These are phyloP conservation scores for Vanilla planifolia DNA, from an alignment of 106 monocot genomes.

Conservation along the genomic window DNA sequence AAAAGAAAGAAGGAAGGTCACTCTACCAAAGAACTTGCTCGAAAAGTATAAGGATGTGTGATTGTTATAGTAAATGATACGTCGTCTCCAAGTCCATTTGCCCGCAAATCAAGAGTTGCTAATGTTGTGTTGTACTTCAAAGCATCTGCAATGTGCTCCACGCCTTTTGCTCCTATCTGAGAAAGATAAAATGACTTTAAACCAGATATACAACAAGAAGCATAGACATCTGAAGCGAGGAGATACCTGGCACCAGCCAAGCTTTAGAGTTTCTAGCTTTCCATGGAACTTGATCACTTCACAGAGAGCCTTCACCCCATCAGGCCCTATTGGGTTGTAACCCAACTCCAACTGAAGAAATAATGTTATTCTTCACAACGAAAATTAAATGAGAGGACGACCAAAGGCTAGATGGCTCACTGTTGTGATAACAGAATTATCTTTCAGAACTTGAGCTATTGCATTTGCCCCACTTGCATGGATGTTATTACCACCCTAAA, in stretches of 20 bases:
- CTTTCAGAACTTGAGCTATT: slow-evolving; percentile 77
- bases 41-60: not conserved
- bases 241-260: slow-evolving; percentile 96
- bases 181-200: not conserved
- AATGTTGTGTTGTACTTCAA: slow-evolving; percentile 95
- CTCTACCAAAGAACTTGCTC: not conserved
- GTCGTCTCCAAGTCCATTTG: slow-evolving; percentile 95
- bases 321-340: slow-evolving; percentile 96
- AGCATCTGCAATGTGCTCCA: slow-evolving; percentile 85
- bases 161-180: slow-evolving; percentile 88
- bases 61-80: slow-evolving; percentile 37
- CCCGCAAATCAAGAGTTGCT: slow-evolving; percentile 80
- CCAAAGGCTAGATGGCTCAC: slow-evolving; percentile 35
- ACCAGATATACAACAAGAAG: not conserved
- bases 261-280: slow-evolving; percentile 87
- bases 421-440: slow-evolving; percentile 83
- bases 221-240: not conserved
- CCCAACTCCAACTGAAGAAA: slow-evolving; percentile 80
- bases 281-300: slow-evolving; percentile 95
- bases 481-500: slow-evolving; percentile 97
- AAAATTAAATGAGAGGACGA: not conserved
- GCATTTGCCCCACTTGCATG: slow-evolving; percentile 70
- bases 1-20: not conserved
- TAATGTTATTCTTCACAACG: slow-evolving; percentile 6
- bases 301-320: slow-evolving; percentile 72